Evolutionary conservation across 805 yeast species (phyloP), one percentile per base, ranked within the genome.

Genomic region (Schwanniomyces vanrijiae): DNA sequence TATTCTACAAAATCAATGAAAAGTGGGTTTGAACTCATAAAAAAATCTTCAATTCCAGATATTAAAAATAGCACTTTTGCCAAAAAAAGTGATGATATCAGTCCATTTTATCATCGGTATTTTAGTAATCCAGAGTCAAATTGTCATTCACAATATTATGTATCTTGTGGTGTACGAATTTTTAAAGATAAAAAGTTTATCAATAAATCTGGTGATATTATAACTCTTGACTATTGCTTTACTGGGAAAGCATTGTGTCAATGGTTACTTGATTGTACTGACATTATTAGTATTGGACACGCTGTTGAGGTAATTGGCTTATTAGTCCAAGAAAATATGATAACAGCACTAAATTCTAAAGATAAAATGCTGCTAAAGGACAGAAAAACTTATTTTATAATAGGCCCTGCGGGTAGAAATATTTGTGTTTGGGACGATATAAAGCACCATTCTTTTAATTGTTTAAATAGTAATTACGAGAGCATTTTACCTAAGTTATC

Each of bases 181-280:
- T 80, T 80, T 53, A 60, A 71, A 37, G 59, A 77, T 40, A 74
- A 73, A 47, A 54, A 56, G 5, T 74, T 77, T 49, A 65, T 63
- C 9, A 46, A 52, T 4, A 42, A 51, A 2, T 38, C 47, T 10
- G 54, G 45, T 24, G 52, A 40, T 21, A 45, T 56, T 21, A 47
- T 55, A 1, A 50, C 25, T 1, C 58, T 76, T 2, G 66, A 73
- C n/a, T 76, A 74, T 54, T 77, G 82, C 45, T 75, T 88, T 51
- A 77, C 87, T 1, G 95, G 97, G 0, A 86, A 86, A 55, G 86
- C 94, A 0, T 69, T 86, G 0, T 77, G 83, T 65, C 97, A 90
- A 58, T 92, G 96, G 96, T 58, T 92, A 5, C 76, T 86, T 81
- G 98, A 92, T 52, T 90, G 97, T 59, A 87, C 96, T 0, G 94